Evolutionary conservation across 2,329 filamentous ascomycete genomes (phyloP).

Genomic region (Fusarium sp.): DNA sequence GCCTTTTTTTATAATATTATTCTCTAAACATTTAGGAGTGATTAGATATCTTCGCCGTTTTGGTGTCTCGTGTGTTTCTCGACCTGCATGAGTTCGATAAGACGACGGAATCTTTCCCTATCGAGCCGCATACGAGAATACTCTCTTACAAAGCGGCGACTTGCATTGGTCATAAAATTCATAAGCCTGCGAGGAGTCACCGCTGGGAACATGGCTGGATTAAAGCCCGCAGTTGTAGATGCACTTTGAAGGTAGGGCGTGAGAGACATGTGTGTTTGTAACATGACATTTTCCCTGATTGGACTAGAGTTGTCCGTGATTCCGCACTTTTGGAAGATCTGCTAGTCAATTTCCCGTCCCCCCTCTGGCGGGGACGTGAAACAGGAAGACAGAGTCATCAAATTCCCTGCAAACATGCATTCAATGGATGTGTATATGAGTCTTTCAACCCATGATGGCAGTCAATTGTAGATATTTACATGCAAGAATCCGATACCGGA

Average conservation of each 20-base stretch:
- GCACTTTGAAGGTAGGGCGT: background rate
- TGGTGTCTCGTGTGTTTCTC: background rate
- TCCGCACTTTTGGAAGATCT: background rate
- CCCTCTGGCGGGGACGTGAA: background rate
- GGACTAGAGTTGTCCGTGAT: background rate
- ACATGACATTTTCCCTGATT: background rate
- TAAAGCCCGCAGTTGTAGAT: background rate
- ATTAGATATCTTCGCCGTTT: background rate
- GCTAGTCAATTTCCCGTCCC: background rate
- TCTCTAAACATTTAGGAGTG: background rate
- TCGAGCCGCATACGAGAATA: background rate
- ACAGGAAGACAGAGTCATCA: background rate
- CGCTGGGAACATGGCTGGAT: background rate
- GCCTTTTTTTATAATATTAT: background rate
- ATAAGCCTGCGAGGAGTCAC: background rate
- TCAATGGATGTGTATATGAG: background rate
- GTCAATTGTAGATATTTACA: background rate
- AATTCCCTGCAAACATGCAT: background rate
- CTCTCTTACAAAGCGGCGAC: background rate
- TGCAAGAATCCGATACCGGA: background rate
- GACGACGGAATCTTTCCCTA: background rate
- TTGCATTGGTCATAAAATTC: background rate
- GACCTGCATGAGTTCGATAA: background rate
- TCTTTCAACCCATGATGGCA: background rate
- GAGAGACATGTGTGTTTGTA: background rate